A percentile compares a stretch with the other conserved stretches of the same genome.
phyloP scores from a whole-genome alignment of 306 rosid genomes.

The Luffa acutangula region DNA sequence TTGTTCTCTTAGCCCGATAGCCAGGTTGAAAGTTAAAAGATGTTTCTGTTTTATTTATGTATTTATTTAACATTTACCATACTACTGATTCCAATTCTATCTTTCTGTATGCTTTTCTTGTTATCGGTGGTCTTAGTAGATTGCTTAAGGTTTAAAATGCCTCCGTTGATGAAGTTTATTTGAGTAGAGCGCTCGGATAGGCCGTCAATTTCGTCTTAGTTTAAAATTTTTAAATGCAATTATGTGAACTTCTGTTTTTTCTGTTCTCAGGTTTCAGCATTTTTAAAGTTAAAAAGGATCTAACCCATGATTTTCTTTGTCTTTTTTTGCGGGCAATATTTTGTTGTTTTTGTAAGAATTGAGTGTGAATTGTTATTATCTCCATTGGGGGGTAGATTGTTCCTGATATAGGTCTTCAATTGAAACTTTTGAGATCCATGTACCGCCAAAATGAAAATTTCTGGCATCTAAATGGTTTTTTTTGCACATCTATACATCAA shows the following conservation, averaged over 20 bases:
- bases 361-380: neutral
- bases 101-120: neutral
- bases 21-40: neutral
- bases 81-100: neutral
- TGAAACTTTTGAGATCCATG: neutral
- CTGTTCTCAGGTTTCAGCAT: neutral
- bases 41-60: neutral
- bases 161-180: too few species aligned
- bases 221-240: neutral
- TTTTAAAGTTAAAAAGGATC: neutral
- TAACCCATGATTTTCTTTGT: neutral
- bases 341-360: neutral
- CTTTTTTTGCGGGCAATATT: neutral
- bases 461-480: neutral
- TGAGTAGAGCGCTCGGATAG: neutral
- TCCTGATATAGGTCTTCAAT: neutral
- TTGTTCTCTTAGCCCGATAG: neutral
- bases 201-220: neutral
- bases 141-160: neutral
- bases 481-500: neutral
- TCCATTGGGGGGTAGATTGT: neutral
- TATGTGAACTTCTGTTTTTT: neutral
- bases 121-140: neutral
- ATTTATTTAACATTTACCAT: neutral
- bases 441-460: neutral